Evolutionary conservation across 345 rosid genomes (phyloP).

Genomic region (Lepidium sativum): DNA sequence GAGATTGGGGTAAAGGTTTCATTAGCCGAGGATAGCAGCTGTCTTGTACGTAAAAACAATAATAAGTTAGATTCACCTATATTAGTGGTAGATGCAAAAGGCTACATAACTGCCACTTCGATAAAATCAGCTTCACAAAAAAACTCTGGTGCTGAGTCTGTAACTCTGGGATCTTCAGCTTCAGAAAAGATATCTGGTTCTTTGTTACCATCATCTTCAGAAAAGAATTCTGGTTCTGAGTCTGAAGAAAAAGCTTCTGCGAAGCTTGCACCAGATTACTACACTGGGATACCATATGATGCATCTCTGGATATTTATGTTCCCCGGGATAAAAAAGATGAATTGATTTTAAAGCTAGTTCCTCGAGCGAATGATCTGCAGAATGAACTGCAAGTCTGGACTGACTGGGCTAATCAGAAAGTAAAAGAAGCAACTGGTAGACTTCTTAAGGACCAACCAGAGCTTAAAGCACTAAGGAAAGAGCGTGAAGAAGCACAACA

Average conservation of each 20-base stretch:
- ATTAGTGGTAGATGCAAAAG: conserved; percentile 20
- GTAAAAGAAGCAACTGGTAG: conserved; percentile 94
- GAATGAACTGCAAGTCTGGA: conserved; percentile 85
- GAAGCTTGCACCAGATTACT: conserved; percentile 29
- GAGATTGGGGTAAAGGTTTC: conserved; percentile 30
- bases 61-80: conserved; percentile 17
- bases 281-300: conserved; percentile 43
- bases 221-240: conserved; percentile 19
- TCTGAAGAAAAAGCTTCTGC: conserved; percentile 20
- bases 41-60: conserved; percentile 15
- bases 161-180: not conserved
- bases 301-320: conserved; percentile 32
- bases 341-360: conserved; percentile 24
- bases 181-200: conserved; percentile 10
- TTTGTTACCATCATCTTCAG: conserved; percentile 3
- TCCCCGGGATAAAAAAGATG: conserved; percentile 29
- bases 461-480: conserved; percentile 75
- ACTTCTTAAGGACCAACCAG: conserved; percentile 65
- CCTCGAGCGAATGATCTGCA: conserved; percentile 23
- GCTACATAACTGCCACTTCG: conserved; percentile 16
- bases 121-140: conserved; percentile 13
- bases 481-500: conserved; percentile 76
- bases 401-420: conserved; percentile 94
- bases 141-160: conserved; percentile 7
- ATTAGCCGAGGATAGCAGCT: conserved; percentile 7